Base-by-base conservation (phyloP, 768 basidiomycete genomes). In the Phaffia tasmanica region DNA sequence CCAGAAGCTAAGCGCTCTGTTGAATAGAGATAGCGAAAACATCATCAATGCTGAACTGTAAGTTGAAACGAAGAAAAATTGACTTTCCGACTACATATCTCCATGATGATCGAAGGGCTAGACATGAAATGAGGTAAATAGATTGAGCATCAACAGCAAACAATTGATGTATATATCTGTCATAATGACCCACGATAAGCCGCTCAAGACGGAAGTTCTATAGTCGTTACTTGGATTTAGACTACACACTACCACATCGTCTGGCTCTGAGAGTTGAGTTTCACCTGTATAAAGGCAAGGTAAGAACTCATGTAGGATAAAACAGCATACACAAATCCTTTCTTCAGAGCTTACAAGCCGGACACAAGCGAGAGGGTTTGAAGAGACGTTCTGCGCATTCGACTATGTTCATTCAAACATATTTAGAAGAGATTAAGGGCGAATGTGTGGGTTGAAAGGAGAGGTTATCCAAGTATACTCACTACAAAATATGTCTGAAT, bases 351-450 rank as follows among this genome's bases (percentile, higher is more conserved):
- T 47, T 51, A 62, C 65, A 74, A 0, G 70, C 71, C 8, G 71
- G 72, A 57, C 74, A 74, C 32, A 62, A 27, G 23, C 69, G 65
- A 8, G 70, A 61, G 0, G 60, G 57, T 8, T 62, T 68, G 42
- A 74, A 71, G 51, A 73, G 65, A n/a, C 54, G 66, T 46, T 73
- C 71, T 4, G 74, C 74, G 55, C 74, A 74, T 15, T 71, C 70
- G 64, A 71, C 65, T 60, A 63, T 15, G 11, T 42, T 4, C 35
- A 11, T 5, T 42, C 35, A 42, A 5, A 4, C 35, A 42, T 32
- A 9, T 25, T 23, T 32, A 29, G 47, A 61, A 8, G 54, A 8
- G n/a, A 56, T 56, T 56, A 14, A 56, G 9, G 14, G 54, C 54
- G 54, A 56, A 23, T 21, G 29, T 56, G n/a, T 29, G n/a, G 54